Base-by-base conservation (phyloP, 495 filamentous ascomycete species). In the Aspergillus sclerotiicarbonarius region DNA sequence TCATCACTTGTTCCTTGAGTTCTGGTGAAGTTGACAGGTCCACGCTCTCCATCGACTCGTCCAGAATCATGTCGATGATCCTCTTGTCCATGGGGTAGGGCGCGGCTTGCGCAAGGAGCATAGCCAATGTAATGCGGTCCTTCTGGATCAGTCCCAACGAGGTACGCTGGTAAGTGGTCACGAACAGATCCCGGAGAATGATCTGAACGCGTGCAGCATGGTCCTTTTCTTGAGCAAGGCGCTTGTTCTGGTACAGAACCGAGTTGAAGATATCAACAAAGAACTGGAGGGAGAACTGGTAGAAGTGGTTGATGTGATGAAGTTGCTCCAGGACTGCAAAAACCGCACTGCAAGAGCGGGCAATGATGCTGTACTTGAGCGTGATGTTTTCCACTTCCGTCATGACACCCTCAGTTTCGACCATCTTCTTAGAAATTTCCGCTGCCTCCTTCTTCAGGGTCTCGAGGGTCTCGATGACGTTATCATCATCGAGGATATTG, bases 241-340 rank as follows among this genome's bases (percentile, higher is more conserved):
- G 82, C 64, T 88, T 88, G 72, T 94, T 94, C 54, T 84, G 80
- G 63, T 88, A 89, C 18, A 99, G 83, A 35, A 99, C 93, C 0
- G 89, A 86, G 67, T 95, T 86, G 83, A 99, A 98, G 62, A 99
- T 99, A 66, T 96, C 90, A 15, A 94, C 82, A 71, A 99, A 99
- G 74, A 93, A 98, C 76, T 96, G 92, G 48, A 99, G 81, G 19
- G 95, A 98, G 81, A 99, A 98, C 65, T 98, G 94, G 70, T 99
- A 99, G 78, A 98, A 98, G 78, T 98, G 95, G 69, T 99, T 96
- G 70, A 99, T 85, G 66, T 96, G 93, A 69, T 96, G 92, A 46
- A 99, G 87, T 71, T 98, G 93, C 74, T 98, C 95, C 48, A 99
- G 80, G 25, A 97, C 90, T 18, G 94, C 91, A 74, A 97, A 98